Conservation (phyloP, 1,284 basidiomycete species). For the Fomes fomentarius region DNA sequence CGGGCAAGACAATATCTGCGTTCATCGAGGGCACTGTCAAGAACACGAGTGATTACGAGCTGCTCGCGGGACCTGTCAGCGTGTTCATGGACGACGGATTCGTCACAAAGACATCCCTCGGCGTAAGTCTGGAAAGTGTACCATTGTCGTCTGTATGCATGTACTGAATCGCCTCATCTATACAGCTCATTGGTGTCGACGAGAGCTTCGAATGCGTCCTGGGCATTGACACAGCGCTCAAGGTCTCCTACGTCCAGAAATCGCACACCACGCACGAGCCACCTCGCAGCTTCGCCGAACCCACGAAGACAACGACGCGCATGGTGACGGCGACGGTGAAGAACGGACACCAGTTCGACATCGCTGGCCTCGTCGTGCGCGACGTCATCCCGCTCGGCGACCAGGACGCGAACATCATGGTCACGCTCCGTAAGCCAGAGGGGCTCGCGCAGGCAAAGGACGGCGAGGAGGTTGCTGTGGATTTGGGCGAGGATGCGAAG, state of each 20-base stretch:
- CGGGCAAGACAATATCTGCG: slow-evolving; percentile 46
- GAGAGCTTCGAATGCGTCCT: slow-evolving; percentile 58
- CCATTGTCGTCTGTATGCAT: neutral
- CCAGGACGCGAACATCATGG: slow-evolving; percentile 41
- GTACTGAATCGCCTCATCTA: neutral
- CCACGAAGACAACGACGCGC: slow-evolving; percentile 45
- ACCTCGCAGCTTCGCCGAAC: slow-evolving; percentile 42
- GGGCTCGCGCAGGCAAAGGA: slow-evolving; percentile 50
- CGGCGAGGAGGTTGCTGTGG: slow-evolving; percentile 40
- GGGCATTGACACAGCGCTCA: slow-evolving; percentile 52
- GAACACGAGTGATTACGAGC: slow-evolving; percentile 54
- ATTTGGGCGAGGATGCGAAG: slow-evolving; percentile 1
- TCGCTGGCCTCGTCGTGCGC: slow-evolving; percentile 48
- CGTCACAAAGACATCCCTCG: slow-evolving; percentile 50
- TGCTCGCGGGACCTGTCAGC: slow-evolving; percentile 51
- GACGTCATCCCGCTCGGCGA: slow-evolving; percentile 49
- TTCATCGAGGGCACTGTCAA: slow-evolving; percentile 48
- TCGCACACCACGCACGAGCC: slow-evolving; percentile 37
- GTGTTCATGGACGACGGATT: slow-evolving; percentile 54
- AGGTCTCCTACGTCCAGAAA: slow-evolving; percentile 50
- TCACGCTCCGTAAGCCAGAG: slow-evolving; percentile 49
- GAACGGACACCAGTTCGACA: slow-evolving; percentile 50
- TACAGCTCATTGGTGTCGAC: slow-evolving; percentile 48
- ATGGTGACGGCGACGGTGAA: slow-evolving; percentile 47
- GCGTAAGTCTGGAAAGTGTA: slow-evolving; percentile 33